Percentiles rank a stretch among this genome's conserved stretches.
phyloP scores from a whole-genome alignment of 139 green algal genomes.

The Chlamydomonas schloesseri region DNA sequence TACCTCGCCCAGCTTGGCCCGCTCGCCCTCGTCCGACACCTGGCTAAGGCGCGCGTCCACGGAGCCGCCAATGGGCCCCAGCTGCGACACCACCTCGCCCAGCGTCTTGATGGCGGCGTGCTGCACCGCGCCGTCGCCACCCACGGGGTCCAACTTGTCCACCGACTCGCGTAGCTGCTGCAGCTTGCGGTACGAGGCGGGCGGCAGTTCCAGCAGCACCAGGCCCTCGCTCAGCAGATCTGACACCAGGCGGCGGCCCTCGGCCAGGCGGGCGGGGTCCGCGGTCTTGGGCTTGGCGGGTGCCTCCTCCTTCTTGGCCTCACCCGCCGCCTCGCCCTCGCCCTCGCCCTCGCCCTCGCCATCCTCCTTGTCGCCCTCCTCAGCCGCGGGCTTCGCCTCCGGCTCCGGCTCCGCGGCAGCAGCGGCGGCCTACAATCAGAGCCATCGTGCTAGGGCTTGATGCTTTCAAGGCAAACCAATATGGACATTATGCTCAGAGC shows the following conservation, averaged over 20 bases:
- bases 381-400: not conserved
- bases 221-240: constrained; percentile 46
- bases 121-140: constrained; percentile 12
- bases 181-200: constrained; percentile 28
- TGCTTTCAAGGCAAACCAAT: too few relatives aligned
- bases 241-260: constrained; percentile 15
- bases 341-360: not conserved
- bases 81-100: constrained; percentile 50
- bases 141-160: constrained; percentile 37
- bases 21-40: constrained; percentile 20
- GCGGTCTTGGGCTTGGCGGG: not conserved
- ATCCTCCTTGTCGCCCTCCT: not conserved
- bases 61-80: constrained; percentile 51
- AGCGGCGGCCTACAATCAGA: too few relatives aligned
- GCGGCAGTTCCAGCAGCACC: constrained; percentile 54
- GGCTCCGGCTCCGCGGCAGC: not conserved
- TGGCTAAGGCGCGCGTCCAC: constrained; percentile 30
- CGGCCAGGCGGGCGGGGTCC: not conserved
- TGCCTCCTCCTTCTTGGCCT: not conserved
- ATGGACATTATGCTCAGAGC: too few relatives aligned
- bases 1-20: constrained; percentile 7
- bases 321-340: not conserved
- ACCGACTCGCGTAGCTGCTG: constrained; percentile 43
- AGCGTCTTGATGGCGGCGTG: not conserved
- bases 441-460: too few relatives aligned